Evolutionary conservation across 352 stramenopile genomes (phyloP), one percentile per base, ranked within the genome.

Genomic region (Phytophthora pisi): DNA sequence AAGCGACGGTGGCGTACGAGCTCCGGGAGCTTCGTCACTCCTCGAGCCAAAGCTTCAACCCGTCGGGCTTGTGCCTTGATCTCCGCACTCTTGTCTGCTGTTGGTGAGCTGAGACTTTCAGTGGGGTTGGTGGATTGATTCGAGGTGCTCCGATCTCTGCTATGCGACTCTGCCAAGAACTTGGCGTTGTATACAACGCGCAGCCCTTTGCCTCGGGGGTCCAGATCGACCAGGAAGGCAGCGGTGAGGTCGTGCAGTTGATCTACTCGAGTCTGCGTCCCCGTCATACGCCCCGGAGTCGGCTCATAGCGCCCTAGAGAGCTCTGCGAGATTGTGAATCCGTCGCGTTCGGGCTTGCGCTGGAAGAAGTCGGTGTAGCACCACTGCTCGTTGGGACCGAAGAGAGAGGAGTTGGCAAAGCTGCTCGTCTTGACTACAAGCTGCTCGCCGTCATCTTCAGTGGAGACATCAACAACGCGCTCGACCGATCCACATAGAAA

Each of bases 1-100:
- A 90, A 70, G 1, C 79, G 75, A 1, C 76, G 77, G 20, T 78
- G 62, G 0, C 75, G 75, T 15, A 90, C 70, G 24, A 86, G 56
- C 9, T 70, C 59, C 1, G 77, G 67, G 4, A 89, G 54, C 0
- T 75, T 61, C 0, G 50, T 56, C 45, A 75, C 64, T 28, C 54
- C 54, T 30, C 49, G 42, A 15, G 60, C 60, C 9, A 61, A 5
- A 42, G 51, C 60, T 23, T 55, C n/a, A 40, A 66, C 51, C 0
- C 60, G 24, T 43, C 50, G 60, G 2, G n/a, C 38, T 38, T 66
- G 60, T 8, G 51, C 42, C 31, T 66, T 66, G 7, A 42, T 28
- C 15, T 66, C 57, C 8, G 4, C 40, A 1, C 31, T 18, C 11
- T 10, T 45, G 4, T 70, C 55, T 24, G 15, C 8, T 18, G 49